Evolutionary conservation across 2,329 filamentous ascomycete species (phyloP).

Genomic region (Stagonosporopsis cucurbitacearum): DNA sequence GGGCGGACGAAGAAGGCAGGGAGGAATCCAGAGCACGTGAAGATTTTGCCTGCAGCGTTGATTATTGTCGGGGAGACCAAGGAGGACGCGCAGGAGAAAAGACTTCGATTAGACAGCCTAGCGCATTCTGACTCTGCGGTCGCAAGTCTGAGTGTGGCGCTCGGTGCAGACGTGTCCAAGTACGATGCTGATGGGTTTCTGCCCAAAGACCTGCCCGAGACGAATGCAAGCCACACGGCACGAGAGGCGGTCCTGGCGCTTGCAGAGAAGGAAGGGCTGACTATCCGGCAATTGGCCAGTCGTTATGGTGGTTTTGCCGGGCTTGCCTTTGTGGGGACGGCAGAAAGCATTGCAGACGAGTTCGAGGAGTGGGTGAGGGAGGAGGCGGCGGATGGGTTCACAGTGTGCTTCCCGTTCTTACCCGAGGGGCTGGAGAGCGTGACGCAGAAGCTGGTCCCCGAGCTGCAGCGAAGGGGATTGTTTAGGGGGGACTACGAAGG

Average conservation of each 20-base stretch:
- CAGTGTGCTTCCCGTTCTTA: constrained; percentile 57
- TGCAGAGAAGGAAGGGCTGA: constrained; percentile 65
- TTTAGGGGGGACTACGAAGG: constrained; percentile 60
- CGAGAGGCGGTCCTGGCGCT: constrained; percentile 24
- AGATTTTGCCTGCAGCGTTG: constrained; percentile 70
- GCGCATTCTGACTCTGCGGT: constrained; percentile 66
- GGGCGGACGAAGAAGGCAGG: constrained; percentile 55
- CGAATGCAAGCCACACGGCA: constrained; percentile 25
- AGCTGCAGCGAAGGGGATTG: constrained; percentile 29
- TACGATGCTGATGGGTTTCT: constrained; percentile 62
- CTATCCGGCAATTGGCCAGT: constrained; percentile 67
- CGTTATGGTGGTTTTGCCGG: constrained; percentile 65
- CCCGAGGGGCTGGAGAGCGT: constrained; percentile 33
- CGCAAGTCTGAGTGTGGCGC: constrained; percentile 63
- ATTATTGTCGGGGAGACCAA: constrained; percentile 68
- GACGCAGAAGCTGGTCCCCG: constrained; percentile 31
- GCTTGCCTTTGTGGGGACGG: constrained; percentile 64
- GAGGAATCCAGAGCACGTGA: constrained; percentile 61
- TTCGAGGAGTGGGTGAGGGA: constrained; percentile 70
- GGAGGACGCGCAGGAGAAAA: constrained; percentile 68
- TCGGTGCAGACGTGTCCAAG: constrained; percentile 66
- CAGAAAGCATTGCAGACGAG: constrained; percentile 68
- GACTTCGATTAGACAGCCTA: constrained; percentile 57
- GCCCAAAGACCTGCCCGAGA: constrained; percentile 59
- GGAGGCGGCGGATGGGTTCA: constrained; percentile 75